Conservation (phyloP, 257 asterid genomes). For the Cruciata laevipes region DNA sequence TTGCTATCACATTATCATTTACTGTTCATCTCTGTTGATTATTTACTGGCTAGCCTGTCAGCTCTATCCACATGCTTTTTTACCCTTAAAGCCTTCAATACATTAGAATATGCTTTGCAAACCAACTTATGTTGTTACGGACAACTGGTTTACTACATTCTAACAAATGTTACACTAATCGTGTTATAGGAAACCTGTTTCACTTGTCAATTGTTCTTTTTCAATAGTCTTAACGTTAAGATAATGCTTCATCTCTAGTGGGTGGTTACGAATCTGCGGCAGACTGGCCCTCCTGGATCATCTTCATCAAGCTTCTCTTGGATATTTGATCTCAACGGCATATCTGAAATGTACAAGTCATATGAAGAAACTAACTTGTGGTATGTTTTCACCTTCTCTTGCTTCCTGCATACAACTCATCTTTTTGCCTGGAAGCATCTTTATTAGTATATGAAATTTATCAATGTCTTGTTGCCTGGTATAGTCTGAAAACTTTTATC, state of each 20-base stretch:
- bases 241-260: conserved; percentile 40
- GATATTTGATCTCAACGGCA: conserved; percentile 79
- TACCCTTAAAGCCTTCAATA: not conserved
- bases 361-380: conserved; percentile 87
- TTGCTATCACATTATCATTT: not conserved
- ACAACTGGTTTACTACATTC: not conserved
- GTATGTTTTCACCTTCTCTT: conserved; percentile 28
- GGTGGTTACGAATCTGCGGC: conserved; percentile 90
- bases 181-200: not conserved
- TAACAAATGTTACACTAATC: not conserved
- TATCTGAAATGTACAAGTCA: conserved; percentile 86
- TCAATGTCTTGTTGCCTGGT: not conserved
- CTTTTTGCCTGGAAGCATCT: not conserved
- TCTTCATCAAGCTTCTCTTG: conserved; percentile 57
- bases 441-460: not conserved
- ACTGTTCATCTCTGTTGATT: not conserved
- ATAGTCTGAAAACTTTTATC: not conserved
- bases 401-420: not conserved
- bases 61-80: not conserved
- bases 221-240: conserved; percentile 1
- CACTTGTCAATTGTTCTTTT: not conserved
- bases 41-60: not conserved
- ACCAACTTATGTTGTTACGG: not conserved
- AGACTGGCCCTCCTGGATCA: conserved; percentile 43
- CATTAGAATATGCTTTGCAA: not conserved